phyloP scores from a whole-genome alignment of 2,329 filamentous ascomycete species.

The Fusarium sp. region DNA sequence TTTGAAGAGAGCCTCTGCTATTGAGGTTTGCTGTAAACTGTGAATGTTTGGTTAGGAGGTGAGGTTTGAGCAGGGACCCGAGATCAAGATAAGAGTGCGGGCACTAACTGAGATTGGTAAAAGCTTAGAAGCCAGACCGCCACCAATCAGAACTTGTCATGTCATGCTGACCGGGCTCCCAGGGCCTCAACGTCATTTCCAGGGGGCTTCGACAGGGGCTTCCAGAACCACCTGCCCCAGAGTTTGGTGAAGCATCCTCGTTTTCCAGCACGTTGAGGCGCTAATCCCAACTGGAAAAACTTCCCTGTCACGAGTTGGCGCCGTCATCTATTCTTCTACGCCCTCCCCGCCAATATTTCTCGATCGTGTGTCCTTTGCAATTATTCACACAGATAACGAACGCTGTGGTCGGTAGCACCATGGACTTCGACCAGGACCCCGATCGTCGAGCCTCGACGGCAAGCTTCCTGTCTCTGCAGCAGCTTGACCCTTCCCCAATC shows the following conservation, averaged over 20 bases:
- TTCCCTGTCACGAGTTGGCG: constrained; percentile 32
- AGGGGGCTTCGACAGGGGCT: constrained; percentile 35
- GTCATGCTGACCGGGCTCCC: constrained; percentile 42
- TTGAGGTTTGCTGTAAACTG: constrained; percentile 1
- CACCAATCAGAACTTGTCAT: constrained; percentile 39
- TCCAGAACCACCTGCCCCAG: constrained; percentile 42
- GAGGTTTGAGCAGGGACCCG: constrained; percentile 23
- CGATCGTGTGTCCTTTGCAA: constrained; percentile 6
- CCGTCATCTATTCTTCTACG: constrained; percentile 33
- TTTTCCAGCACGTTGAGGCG: constrained; percentile 44
- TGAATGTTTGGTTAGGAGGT: constrained; percentile 1
- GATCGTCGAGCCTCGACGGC: constrained; percentile 46
- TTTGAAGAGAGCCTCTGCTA: neutral
- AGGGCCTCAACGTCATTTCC: constrained; percentile 46
- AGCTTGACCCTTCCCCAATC: constrained; percentile 87
- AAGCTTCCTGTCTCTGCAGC: constrained; percentile 73
- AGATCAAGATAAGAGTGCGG: constrained; percentile 14
- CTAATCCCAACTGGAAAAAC: constrained; percentile 46
- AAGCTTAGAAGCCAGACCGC: neutral
- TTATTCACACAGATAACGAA: neutral
- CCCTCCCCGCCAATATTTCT: constrained; percentile 40
- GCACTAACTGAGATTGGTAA: constrained; percentile 9
- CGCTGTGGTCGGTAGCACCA: constrained; percentile 37
- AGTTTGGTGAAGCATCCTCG: constrained; percentile 30
- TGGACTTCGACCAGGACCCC: constrained; percentile 44